Evolutionary conservation across 306 rosid genomes (phyloP), one percentile per base, ranked within the genome.

Genomic region (Medicago arabica): DNA sequence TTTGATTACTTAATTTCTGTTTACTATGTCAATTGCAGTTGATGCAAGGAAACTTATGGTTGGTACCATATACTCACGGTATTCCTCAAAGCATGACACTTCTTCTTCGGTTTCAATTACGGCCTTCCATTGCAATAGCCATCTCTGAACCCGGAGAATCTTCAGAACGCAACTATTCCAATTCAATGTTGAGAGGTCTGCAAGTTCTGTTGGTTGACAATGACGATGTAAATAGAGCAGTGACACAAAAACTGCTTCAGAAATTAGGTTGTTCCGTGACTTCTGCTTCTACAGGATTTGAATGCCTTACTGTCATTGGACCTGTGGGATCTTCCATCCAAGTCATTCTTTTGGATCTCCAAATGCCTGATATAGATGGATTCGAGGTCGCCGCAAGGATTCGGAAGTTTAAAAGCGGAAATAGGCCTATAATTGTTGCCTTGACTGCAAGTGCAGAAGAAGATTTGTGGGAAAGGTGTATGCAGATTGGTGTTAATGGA

Each of bases 41-140:
- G 89, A 96, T 96, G 99, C 99, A 90, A 88, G 99, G 99, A 71
- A 96, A 90, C 81, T 89, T 96, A 78, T 82, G 96, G 92, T 86
- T 85, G 58, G 81, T 86, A 13, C 96, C 96, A 10, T 84, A 87
- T 65, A 61, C 89, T 74, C 92, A 89, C 77, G 99, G 99, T 74
- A 78, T 62, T 82, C 83, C 92, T 38, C 98, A 89, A 83, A 88
- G 91, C 86, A 96, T 96, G 98, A 87, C 92, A 23, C 97, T 96
- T 16, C 85, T 89, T 82, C 93, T 92, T 46, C 90, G 90, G 74
- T 92, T 96, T 82, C 98, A 96, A 78, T 72, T 87, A 40, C 88
- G 94, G 28, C 83, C 88, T 0, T 92, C 99, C 63, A 83, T 92
- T 71, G 74, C 96, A 19, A 75, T 92, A 76, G 81, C 93, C 82